A percentile compares a stretch with the other conserved stretches of the same genome.
Conservation (phyloP, 2,329 filamentous ascomycete species). For the Xylaria sp. region DNA sequence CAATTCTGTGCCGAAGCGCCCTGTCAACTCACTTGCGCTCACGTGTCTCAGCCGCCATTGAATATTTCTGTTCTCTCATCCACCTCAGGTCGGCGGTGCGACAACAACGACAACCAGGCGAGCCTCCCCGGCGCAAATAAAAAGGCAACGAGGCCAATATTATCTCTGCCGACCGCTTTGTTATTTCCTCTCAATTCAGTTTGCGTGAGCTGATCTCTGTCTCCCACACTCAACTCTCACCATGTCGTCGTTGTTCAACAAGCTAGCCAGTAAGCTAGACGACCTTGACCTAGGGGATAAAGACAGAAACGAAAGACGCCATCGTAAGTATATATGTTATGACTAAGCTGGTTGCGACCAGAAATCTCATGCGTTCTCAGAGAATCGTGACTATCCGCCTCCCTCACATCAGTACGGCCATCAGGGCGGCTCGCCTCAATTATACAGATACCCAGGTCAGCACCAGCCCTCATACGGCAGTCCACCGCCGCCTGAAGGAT, state of each 20-base stretch:
- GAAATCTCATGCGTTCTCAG: conserved; percentile 31
- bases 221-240: neutral
- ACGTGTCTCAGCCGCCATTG: conserved; percentile 35
- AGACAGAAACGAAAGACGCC: conserved; percentile 38
- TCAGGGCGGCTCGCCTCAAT: conserved; percentile 22
- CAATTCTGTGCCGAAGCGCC: conserved; percentile 33
- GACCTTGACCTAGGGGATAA: conserved; percentile 47
- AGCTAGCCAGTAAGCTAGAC: conserved; percentile 49
- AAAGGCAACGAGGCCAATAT: neutral
- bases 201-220: neutral
- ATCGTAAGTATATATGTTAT: conserved; percentile 35
- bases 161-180: neutral
- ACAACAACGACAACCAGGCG: neutral
- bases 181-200: neutral
- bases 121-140: conserved; percentile 13
- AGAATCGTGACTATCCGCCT: conserved; percentile 42
- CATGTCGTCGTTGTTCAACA: conserved; percentile 50
- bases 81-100: neutral
- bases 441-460: conserved; percentile 25
- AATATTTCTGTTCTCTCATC: conserved; percentile 9
- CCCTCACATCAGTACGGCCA: conserved; percentile 43
- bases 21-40: neutral
- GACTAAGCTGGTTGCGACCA: neutral
- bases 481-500: conserved; percentile 21
- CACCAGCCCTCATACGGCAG: conserved; percentile 28